Evolutionary conservation across 148 eudicot genomes (phyloP), one percentile per base, ranked within the genome.

Genomic region (Cornus controversa): DNA sequence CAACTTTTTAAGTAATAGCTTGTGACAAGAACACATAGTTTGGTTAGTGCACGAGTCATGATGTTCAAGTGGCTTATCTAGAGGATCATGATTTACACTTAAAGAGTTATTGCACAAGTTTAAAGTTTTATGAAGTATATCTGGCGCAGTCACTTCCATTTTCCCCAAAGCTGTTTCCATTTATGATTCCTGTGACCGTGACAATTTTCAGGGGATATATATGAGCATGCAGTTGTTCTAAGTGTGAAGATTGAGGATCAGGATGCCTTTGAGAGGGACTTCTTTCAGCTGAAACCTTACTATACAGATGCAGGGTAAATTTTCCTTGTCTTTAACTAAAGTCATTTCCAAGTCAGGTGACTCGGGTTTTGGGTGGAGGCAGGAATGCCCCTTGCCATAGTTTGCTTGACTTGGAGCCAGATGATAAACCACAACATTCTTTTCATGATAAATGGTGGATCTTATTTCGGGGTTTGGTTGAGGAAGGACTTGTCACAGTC

Each of bases 221-320:
- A 88, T 77, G 99, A 96, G 86, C 98, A 93, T 86, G 99, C 98
- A 40, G 97, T 93, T 77, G 87, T 96, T 74, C 78, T 93, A 76
- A 90, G 97, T 77, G 99, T 96, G 82, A 93, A 96, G 84, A 89
- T 84, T 83, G 98, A 96, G 82, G 99, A 96, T 78, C 94, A 91
- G 75, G 98, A 93, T 70, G 94, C 97, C 26, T 96, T 96, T 80
- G 99, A 96, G 82, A 91, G 99, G 83, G 94, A 96, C 75, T 93
- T 90, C 81, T 90, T 89, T 86, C 99, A 95, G 85, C 87, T 95
- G 84, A 95, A 95, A 80, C 96, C 99, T 66, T 95, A 95, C 82
- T 95, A 95, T 75, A 95, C 99, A 1, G 99, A 95, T 89, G 89
- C 92, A 34, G 73, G 88, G 99, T 95, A 88, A 78, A 67, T 47